phyloP scores from a whole-genome alignment of 2,329 filamentous ascomycete genomes.

The Tolypocladium inflatum region DNA sequence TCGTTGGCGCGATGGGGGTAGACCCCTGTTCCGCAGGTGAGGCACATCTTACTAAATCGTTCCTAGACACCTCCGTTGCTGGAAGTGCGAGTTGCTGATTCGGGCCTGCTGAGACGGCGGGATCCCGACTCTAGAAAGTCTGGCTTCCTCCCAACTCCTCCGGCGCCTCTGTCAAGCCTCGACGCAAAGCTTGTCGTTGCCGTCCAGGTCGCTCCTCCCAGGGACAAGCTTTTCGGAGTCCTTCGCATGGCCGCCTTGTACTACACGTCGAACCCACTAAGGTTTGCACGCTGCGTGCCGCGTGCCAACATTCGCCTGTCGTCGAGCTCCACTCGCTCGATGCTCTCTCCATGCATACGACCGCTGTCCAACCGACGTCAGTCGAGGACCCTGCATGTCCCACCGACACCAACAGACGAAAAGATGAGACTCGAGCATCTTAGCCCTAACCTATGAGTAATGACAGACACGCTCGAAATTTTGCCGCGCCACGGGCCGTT shows the following conservation, averaged over 20 bases:
- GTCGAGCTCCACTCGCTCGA: background rate
- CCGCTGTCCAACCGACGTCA: background rate
- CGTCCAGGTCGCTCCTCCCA: background rate
- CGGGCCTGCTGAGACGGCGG: background rate
- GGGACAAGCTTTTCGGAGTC: background rate
- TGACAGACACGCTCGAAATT: background rate
- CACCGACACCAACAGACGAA: background rate
- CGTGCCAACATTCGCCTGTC: background rate
- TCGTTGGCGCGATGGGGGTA: background rate
- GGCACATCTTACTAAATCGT: background rate
- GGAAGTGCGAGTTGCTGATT: background rate
- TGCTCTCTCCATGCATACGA: background rate
- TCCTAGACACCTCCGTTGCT: background rate
- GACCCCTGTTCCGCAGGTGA: background rate
- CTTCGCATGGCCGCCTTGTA: background rate
- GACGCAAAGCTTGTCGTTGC: background rate
- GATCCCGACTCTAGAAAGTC: background rate
- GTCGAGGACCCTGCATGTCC: conserved; percentile 2
- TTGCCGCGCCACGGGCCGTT: background rate
- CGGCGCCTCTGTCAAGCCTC: background rate
- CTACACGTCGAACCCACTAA: no score
- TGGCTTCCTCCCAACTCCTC: background rate
- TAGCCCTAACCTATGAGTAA: background rate
- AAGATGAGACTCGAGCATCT: background rate
- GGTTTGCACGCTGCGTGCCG: no score